Evolutionary conservation across 2,329 filamentous ascomycete genomes (phyloP).

Genomic region (Botrytis porri): DNA sequence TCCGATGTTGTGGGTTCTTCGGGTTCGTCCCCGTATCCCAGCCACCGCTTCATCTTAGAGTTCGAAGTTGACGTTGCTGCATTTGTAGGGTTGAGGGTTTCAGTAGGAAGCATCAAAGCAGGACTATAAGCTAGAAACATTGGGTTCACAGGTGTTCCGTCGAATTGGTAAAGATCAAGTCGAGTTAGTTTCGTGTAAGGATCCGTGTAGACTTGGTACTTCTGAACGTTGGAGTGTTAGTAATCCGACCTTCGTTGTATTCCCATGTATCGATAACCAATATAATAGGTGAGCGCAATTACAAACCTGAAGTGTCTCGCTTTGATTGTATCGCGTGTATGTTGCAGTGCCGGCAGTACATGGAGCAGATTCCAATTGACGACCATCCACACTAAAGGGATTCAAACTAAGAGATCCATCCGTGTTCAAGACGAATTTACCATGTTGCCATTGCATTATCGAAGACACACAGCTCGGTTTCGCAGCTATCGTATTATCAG

Average conservation of each 20-base stretch:
- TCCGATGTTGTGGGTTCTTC: constrained; percentile 41
- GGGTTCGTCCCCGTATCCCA: constrained; percentile 28
- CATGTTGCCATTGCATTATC: constrained; percentile 73
- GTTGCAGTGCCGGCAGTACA: constrained; percentile 51
- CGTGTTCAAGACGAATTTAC: constrained; percentile 53
- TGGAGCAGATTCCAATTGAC: constrained; percentile 63
- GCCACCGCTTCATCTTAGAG: constrained; percentile 39
- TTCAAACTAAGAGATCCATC: constrained; percentile 58
- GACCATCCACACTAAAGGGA: constrained; percentile 63
- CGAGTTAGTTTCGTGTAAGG: constrained; percentile 59
- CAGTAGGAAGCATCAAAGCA: constrained; percentile 67
- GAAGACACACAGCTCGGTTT: constrained; percentile 60
- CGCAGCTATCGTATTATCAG: constrained; percentile 44
- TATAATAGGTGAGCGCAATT: not conserved
- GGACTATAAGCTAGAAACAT: constrained; percentile 63
- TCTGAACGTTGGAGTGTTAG: constrained; percentile 28
- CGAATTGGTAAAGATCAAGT: constrained; percentile 61
- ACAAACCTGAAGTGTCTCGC: constrained; percentile 58
- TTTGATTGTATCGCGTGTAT: constrained; percentile 66
- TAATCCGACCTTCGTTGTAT: no score
- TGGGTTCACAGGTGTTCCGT: constrained; percentile 64
- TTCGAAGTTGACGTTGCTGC: constrained; percentile 40
- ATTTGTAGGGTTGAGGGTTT: constrained; percentile 57
- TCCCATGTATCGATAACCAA: not conserved
- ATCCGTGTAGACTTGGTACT: constrained; percentile 48